A percentile compares a stretch with the other conserved stretches of the same genome.
Evolutionary conservation across 768 basidiomycete genomes (phyloP).

Genomic region (Podaxis rugospora): DNA sequence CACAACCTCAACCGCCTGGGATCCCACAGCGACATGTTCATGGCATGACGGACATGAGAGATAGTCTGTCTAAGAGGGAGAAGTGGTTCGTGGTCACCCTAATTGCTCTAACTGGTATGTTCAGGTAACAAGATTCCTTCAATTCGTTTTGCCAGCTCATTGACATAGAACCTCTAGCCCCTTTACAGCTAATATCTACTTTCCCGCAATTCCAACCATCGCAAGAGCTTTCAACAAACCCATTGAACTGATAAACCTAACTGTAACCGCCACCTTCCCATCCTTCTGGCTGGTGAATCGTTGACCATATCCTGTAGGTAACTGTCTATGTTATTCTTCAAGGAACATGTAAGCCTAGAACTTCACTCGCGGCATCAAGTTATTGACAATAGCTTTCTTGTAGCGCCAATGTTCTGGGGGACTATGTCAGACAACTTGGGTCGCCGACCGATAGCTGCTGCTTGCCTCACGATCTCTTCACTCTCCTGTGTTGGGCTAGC

Average conservation of each 20-base stretch:
- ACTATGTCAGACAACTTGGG: conserved; percentile 66
- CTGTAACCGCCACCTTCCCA: conserved; percentile 32
- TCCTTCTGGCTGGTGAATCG: neutral
- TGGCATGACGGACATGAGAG: conserved; percentile 15
- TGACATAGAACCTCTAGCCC: conserved; percentile 35
- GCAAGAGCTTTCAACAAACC: conserved; percentile 58
- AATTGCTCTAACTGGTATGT: conserved; percentile 51
- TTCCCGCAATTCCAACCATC: conserved; percentile 73
- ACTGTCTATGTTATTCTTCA: conserved; percentile 73
- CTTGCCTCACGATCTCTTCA: conserved; percentile 58
- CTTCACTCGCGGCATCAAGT: neutral
- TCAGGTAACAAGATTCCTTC: conserved; percentile 41
- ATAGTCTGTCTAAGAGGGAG: conserved; percentile 47
- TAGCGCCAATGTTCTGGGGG: conserved; percentile 67
- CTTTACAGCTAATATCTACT: conserved; percentile 72
- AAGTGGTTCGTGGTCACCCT: conserved; percentile 69
- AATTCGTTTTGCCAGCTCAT: neutral
- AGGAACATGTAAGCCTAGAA: conserved; percentile 24
- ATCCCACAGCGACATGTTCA: neutral
- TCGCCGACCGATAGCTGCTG: conserved; percentile 57
- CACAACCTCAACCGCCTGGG: neutral
- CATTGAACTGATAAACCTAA: conserved; percentile 71
- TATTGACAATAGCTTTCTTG: neutral
- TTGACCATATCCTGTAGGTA: conserved; percentile 25
- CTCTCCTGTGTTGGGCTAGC: conserved; percentile 64